These are phyloP conservation scores for Rutstroemia sp. DNA, from an alignment of 2,329 filamentous ascomycete genomes.

Conservation along the genomic window DNA sequence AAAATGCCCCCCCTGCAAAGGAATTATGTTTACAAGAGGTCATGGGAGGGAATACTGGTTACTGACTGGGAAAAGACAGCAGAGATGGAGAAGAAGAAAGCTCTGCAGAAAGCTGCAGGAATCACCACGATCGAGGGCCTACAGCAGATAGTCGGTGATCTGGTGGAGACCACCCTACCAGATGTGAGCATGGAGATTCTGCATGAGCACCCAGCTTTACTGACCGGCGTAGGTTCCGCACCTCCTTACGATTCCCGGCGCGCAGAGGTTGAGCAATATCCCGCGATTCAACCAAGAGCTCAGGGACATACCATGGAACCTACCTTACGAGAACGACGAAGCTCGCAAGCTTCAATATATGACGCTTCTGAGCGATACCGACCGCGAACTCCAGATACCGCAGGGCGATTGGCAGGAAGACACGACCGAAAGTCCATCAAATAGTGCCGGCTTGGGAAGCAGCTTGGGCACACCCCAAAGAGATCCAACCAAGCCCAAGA, in stretches of 20 bases:
- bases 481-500: slow-evolving; percentile 25
- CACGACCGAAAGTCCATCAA: slow-evolving; percentile 17
- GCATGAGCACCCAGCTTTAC: neutral
- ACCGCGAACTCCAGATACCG: slow-evolving; percentile 22
- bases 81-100: neutral
- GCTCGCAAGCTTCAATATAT: slow-evolving; percentile 27
- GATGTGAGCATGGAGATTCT: slow-evolving; percentile 3
- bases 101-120: neutral
- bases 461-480: slow-evolving; percentile 25
- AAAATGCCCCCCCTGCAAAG: neutral
- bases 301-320: slow-evolving; percentile 17
- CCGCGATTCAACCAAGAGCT: slow-evolving; percentile 11
- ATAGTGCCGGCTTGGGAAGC: slow-evolving; percentile 21
- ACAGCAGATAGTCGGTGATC: neutral
- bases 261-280: neutral
- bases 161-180: slow-evolving; percentile 5
- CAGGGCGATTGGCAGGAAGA: slow-evolving; percentile 25
- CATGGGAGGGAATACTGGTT: neutral
- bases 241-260: slow-evolving; percentile 5
- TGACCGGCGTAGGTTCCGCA: slow-evolving; percentile 2
- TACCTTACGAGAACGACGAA: slow-evolving; percentile 26
- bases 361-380: slow-evolving; percentile 23
- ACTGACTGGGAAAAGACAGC: neutral
- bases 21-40: neutral
- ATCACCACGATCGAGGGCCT: slow-evolving; percentile 1